phyloP scores from a whole-genome alignment of 352 stramenopile genomes.

The Nannochloropsis limnetica region DNA sequence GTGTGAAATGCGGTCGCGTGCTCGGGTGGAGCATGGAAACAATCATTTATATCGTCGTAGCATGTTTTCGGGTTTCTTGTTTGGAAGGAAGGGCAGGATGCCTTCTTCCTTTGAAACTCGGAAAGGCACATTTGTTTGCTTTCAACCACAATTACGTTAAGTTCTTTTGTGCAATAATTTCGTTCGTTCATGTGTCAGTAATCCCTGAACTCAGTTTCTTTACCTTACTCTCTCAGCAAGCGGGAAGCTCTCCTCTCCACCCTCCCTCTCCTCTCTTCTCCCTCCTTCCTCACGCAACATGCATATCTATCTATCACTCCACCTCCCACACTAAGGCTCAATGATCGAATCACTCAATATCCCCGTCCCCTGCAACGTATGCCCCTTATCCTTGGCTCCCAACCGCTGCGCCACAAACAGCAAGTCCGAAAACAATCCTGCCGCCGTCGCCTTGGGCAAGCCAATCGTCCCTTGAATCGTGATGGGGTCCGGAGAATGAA shows the following conservation, averaged over 20 bases:
- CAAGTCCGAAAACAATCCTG: conserved; percentile 32
- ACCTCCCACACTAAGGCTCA: conserved; percentile 1
- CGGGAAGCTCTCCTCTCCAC: not conserved
- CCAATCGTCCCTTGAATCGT: not conserved
- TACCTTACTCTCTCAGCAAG: not conserved
- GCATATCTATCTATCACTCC: not conserved
- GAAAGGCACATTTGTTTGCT: too few relatives aligned
- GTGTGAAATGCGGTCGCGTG: not conserved
- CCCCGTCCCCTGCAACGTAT: not conserved
- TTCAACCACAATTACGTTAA: not conserved
- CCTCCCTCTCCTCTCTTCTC: too few relatives aligned
- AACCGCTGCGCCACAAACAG: conserved; percentile 11
- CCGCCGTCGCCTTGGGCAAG: not conserved
- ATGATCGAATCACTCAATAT: conserved; percentile 21
- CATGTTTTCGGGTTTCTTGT: not conserved
- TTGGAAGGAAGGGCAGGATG: not conserved
- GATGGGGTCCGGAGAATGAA: not conserved
- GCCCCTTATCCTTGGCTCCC: conserved; percentile 11
- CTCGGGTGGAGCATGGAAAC: not conserved
- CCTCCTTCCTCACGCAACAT: not conserved
- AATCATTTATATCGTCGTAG: not conserved
- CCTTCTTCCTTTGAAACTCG: not conserved
- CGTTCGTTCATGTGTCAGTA: not conserved
- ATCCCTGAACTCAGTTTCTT: not conserved
- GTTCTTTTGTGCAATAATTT: not conserved